These are phyloP conservation scores for Castanea mollissima DNA, from an alignment of 306 rosid genomes.

Conservation along the genomic window DNA sequence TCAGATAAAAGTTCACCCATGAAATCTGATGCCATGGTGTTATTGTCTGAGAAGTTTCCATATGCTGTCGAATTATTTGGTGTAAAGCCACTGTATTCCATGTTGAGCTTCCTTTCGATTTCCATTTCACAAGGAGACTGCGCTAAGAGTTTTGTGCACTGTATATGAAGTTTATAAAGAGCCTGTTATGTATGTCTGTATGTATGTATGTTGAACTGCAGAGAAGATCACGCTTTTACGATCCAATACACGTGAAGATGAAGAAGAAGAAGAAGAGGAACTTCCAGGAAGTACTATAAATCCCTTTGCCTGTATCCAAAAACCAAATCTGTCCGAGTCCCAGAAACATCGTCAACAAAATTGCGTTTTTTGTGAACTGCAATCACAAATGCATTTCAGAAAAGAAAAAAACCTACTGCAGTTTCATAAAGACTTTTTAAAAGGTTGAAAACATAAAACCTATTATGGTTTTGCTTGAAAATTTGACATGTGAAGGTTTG, in stretches of 20 bases:
- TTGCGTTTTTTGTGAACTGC: neutral
- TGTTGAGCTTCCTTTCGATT: slow-evolving; percentile 1
- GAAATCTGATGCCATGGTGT: slow-evolving; percentile 14
- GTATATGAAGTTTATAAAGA: too few species aligned
- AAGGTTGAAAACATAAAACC: neutral
- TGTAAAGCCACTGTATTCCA: slow-evolving; percentile 35
- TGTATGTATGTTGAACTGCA: too few species aligned
- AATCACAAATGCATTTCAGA: neutral
- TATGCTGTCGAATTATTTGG: neutral
- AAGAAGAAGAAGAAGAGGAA: neutral
- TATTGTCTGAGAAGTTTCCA: slow-evolving; percentile 6
- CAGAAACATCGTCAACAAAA: slow-evolving; percentile 11
- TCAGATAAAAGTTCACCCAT: slow-evolving; percentile 38
- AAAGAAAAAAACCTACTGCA: neutral
- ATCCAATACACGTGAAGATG: neutral
- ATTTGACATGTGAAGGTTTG: neutral
- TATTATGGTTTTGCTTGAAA: neutral
- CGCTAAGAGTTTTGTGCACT: too few species aligned
- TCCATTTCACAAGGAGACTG: neutral
- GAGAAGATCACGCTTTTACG: neutral
- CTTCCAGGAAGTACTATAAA: neutral
- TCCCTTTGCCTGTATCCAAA: neutral
- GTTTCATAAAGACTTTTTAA: neutral
- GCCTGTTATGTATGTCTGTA: too few species aligned
- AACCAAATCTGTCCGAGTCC: neutral